Conservation (phyloP, 495 filamentous ascomycete genomes). For the Penicillium cataractarum region DNA sequence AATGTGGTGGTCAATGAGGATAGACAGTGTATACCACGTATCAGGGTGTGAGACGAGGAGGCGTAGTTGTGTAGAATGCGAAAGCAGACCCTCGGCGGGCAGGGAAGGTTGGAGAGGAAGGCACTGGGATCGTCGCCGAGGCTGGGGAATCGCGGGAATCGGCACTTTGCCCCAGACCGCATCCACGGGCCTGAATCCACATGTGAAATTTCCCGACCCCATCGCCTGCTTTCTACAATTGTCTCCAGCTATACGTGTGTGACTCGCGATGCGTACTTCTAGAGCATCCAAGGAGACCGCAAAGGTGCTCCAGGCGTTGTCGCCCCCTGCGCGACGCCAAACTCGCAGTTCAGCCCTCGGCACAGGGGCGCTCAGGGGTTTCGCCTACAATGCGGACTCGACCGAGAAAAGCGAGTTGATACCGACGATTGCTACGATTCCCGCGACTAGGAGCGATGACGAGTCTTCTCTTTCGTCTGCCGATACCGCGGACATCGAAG, state of each 20-base stretch:
- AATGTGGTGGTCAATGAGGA: conserved; percentile 11
- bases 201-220: conserved; percentile 29
- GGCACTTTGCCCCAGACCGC: conserved; percentile 2
- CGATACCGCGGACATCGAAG: conserved; percentile 64
- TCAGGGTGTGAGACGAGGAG: background rate
- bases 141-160: conserved; percentile 22
- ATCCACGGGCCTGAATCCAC: conserved; percentile 16
- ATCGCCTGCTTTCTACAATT: background rate
- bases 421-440: conserved; percentile 13
- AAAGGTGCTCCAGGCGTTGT: conserved; percentile 52
- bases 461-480: conserved; percentile 49
- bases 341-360: conserved; percentile 42
- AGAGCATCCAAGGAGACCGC: conserved; percentile 61
- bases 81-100: conserved; percentile 2
- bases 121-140: conserved; percentile 22
- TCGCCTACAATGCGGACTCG: conserved; percentile 31
- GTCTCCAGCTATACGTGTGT: background rate
- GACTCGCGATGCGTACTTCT: conserved; percentile 60
- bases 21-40: background rate
- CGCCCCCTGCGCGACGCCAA: conserved; percentile 42
- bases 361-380: conserved; percentile 32
- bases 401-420: conserved; percentile 20
- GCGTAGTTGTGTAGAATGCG: background rate
- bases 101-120: conserved; percentile 4
- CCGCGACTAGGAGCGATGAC: conserved; percentile 27